A percentile compares a stretch with the other conserved stretches of the same genome.
Evolutionary conservation across 2,329 filamentous ascomycete genomes (phyloP).

Genomic region (Diaporthe citri): DNA sequence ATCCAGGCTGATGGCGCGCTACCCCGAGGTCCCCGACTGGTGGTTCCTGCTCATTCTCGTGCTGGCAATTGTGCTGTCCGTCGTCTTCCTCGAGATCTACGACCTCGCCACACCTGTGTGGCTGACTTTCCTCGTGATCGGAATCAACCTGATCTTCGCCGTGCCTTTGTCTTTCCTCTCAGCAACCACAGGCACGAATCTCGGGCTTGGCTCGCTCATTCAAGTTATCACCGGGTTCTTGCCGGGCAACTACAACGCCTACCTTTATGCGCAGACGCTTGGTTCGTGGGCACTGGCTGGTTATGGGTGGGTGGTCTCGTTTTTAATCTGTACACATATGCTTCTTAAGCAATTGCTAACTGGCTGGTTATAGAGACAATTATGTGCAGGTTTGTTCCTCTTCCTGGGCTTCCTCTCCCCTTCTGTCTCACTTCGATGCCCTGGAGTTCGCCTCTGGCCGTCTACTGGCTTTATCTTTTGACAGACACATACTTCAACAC

Average conservation of each 20-base stretch:
- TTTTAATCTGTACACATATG: no score
- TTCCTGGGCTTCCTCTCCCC: background rate
- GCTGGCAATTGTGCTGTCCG: slow-evolving; percentile 44
- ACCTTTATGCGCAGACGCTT: slow-evolving; percentile 55
- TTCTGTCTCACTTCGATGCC: background rate
- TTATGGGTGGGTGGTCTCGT: slow-evolving; percentile 44
- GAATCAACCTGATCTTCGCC: slow-evolving; percentile 56
- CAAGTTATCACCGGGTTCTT: slow-evolving; percentile 58
- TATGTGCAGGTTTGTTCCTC: slow-evolving; percentile 42
- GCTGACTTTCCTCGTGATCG: slow-evolving; percentile 51
- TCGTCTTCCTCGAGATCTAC: slow-evolving; percentile 51
- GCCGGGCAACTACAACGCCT: slow-evolving; percentile 53
- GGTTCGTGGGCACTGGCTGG: slow-evolving; percentile 57
- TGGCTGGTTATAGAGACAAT: slow-evolving; percentile 48
- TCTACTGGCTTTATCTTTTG: no score
- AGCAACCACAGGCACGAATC: slow-evolving; percentile 59
- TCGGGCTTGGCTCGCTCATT: slow-evolving; percentile 56
- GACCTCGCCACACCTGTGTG: slow-evolving; percentile 50
- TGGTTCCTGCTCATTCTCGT: slow-evolving; percentile 55
- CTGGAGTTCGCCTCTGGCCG: background rate
- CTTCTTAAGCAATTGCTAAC: background rate
- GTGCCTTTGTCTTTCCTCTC: slow-evolving; percentile 58
- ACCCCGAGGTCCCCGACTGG: slow-evolving; percentile 59
- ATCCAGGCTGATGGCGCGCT: slow-evolving; percentile 53
- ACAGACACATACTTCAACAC: background rate